Base-by-base conservation (phyloP, 768 basidiomycete genomes). In the Kwoniella pini region DNA sequence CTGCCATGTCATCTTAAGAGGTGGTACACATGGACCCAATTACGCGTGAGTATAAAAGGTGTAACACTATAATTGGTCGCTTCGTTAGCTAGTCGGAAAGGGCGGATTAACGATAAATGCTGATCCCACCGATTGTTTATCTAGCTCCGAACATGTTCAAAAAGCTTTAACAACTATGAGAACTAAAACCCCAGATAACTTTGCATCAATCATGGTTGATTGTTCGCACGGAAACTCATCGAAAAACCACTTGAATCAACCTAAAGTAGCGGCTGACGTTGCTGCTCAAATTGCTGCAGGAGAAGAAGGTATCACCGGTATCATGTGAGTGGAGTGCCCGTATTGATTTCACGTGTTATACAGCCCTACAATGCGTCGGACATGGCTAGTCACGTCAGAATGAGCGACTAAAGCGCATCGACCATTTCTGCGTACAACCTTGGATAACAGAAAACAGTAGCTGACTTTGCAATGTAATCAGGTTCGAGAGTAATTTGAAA, bases 191-290 rank as follows among this genome's bases (percentile, higher is more conserved):
- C 62, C 74, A 11, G 60, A 73, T 28, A 56, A 28, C 87, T 88
- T 90, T 74, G 61, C 75, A 26, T 60, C 48, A 2, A 57, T 65
- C 28, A 73, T 95, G 93, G 87, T 96, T 65, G 91, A 95, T 79
- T 95, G 95, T 83, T 94, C 91, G 69, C 94, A 97, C 75, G 93
- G 95, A 61, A 97, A 98, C 80, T 91, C 89, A 70, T 85, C 83
- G 61, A 97, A 99, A 80, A 90, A 96, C 74, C 89, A 95, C 78
- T 81, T 84, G 61, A 90, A 87, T 69, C 95, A 99, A 80, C 81
- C 87, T 2, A 86, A 89, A 60, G 95, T 98, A 33, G 91, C 89
- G 7, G 88, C 90, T 30, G 87, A 95, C 74, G 88, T 99, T 65
- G 93, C 91, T 70, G 78, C 86, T 77, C 68, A 68, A 53, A 48